phyloP scores from a whole-genome alignment of 345 rosid species.

The Linum lewisii region DNA sequence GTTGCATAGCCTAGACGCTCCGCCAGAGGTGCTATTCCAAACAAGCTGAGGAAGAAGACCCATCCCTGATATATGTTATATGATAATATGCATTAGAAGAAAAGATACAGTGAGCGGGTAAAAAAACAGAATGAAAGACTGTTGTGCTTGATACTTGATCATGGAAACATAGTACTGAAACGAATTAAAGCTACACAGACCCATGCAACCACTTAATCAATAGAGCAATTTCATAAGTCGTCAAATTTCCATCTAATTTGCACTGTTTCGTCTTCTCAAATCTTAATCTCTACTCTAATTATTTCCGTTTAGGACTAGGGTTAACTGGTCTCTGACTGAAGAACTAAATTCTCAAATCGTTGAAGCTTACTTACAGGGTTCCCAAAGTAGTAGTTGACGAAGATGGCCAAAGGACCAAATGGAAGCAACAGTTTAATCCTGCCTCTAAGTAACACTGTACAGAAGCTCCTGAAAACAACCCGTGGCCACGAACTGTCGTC shows the following conservation, averaged over 20 bases:
- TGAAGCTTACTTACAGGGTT: constrained; percentile 15
- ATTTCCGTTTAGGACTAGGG: too few species aligned
- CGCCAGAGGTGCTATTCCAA: constrained; percentile 2
- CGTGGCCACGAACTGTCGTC: not conserved
- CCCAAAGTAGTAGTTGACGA: constrained; percentile 13
- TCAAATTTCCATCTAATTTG: too few species aligned
- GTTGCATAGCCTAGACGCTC: constrained; percentile 7
- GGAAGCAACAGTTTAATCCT: constrained; percentile 23
- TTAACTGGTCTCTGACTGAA: too few species aligned
- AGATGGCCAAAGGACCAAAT: constrained; percentile 27
- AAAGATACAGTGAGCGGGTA: not conserved
- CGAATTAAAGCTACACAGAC: too few species aligned
- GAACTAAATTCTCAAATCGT: not conserved
- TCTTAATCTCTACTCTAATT: too few species aligned
- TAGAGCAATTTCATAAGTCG: too few species aligned
- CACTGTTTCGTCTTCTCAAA: too few species aligned
- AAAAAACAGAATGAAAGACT: not conserved
- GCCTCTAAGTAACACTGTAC: not conserved
- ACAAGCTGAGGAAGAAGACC: constrained; percentile 4
- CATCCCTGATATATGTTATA: too few species aligned
- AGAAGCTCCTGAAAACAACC: not conserved
- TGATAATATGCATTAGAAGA: not conserved
- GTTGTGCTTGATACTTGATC: not conserved
- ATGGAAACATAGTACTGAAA: too few species aligned
- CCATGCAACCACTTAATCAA: too few species aligned